A percentile compares a stretch with the other conserved stretches of the same genome.
Conservation (phyloP, 139 green algal genomes). For the Auxenochlorella protothecoides region DNA sequence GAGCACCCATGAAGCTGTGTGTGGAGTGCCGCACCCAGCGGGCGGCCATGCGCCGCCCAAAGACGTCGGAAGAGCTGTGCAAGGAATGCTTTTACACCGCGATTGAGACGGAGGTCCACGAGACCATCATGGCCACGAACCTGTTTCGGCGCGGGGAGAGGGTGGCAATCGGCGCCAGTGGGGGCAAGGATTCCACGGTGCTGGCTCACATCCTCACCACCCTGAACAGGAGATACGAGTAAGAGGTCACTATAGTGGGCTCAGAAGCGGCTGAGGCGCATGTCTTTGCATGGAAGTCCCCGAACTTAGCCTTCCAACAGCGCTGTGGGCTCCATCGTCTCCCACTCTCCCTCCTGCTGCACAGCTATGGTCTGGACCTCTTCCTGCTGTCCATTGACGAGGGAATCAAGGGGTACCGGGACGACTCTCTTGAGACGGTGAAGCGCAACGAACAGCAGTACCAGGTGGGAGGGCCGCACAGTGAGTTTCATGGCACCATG, state of each 20-base stretch:
- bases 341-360: not conserved
- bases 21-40: conserved; percentile 24
- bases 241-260: not conserved
- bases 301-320: not conserved
- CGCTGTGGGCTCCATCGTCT: too few relatives aligned
- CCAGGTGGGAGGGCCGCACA: conserved; percentile 1
- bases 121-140: conserved; percentile 60
- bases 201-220: conserved; percentile 86
- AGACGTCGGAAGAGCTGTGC: conserved; percentile 76
- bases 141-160: conserved; percentile 80
- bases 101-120: conserved; percentile 89
- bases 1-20: conserved; percentile 18
- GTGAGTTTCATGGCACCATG: too few relatives aligned
- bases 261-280: not conserved
- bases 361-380: conserved; percentile 86
- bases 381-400: conserved; percentile 96
- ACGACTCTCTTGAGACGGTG: conserved; percentile 93
- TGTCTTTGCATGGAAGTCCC: too few relatives aligned
- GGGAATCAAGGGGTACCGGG: conserved; percentile 89
- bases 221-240: conserved; percentile 80
- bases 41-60: conserved; percentile 53
- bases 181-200: conserved; percentile 95
- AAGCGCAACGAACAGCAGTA: conserved; percentile 85
- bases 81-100: conserved; percentile 79
- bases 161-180: conserved; percentile 83